Evolutionary conservation across 2,329 filamentous ascomycete species (phyloP), one percentile per base, ranked within the genome.

Genomic region (Diaporthe nobilis): DNA sequence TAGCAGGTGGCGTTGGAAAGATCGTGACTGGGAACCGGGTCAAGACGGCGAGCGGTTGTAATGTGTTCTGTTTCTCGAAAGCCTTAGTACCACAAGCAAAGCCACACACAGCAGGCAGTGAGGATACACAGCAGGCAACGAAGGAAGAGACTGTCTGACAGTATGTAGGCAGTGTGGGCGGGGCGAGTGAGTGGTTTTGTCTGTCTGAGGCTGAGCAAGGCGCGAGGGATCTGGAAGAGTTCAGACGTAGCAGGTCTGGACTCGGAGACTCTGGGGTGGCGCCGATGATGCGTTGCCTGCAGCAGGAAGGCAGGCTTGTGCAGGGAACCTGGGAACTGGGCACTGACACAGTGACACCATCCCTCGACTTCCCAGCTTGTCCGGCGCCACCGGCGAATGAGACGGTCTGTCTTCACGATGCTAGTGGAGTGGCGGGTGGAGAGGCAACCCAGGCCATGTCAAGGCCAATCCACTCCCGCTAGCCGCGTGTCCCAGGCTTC

Each of bases 181-280:
- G 44, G 63, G 28, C 42, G 47, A 51, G 44, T 20, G 63, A 25
- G 63, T 7, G 63, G 63, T 68, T 68, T 68, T 68, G 63, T 53
- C 47, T 51, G 63, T 37, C 20, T 34, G 63, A 53, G 65, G 65
- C 65, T 68, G 47, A 68, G 65, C 65, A 61, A 25, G 8, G 31
- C 17, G 22, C 65, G 47, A 68, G 47, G 65, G 65, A 68, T 28
- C 65, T 68, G 47, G 31, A 42, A 39, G 34, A 53, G 71, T 53
- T 72, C 71, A 65, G 71, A 61, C 58, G 47, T 65, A 47, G 71
- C 71, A 55, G 58, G 60, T 73, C 58, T 73, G 71, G 58, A 73
- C 49, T 53, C 6, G 7, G 68, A 55, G 34, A 12, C 37, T n/a
- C 39, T 63, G 42, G 47, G 61, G 53, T 61, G 53, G 53, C 72